Percentiles rank a stretch among this genome's conserved stretches.
phyloP scores from a whole-genome alignment of 2,329 filamentous ascomycete species.

The Aureobasidium mangrovei region DNA sequence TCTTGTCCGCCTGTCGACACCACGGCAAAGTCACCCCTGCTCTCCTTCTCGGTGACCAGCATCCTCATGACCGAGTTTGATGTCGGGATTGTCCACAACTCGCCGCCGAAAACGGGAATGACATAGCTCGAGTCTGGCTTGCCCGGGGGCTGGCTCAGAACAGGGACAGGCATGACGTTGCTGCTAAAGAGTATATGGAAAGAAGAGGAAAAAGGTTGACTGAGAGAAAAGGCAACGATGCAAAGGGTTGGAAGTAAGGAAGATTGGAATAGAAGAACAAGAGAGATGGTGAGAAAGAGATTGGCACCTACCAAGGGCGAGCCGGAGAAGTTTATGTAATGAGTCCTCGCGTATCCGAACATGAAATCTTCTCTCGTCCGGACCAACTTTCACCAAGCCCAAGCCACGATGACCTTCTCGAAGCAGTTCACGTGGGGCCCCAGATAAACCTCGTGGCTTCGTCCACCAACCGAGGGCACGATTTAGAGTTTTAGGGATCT shows the following conservation, averaged over 20 bases:
- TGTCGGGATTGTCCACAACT: slow-evolving; percentile 14
- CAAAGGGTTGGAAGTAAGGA: no score
- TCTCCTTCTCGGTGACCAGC: slow-evolving; percentile 13
- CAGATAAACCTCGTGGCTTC: no score
- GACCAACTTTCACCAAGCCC: no score
- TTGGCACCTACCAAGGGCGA: background rate
- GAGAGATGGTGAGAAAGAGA: no score
- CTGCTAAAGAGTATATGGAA: background rate
- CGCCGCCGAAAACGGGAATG: slow-evolving; percentile 6
- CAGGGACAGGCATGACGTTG: slow-evolving; percentile 1
- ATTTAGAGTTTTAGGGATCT: background rate
- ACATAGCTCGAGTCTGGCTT: slow-evolving; percentile 8
- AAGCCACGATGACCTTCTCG: no score
- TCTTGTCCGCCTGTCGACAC: slow-evolving; percentile 9
- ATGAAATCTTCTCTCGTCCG: no score
- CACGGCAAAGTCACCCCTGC: slow-evolving; percentile 12
- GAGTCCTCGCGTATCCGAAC: no score
- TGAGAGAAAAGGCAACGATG: no score
- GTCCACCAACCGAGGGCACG: background rate
- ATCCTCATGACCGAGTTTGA: slow-evolving; percentile 14
- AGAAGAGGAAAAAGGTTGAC: background rate
- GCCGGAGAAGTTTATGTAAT: background rate
- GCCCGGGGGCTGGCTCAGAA: slow-evolving; percentile 9
- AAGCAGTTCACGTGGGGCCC: no score
- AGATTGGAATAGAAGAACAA: no score